phyloP scores from a whole-genome alignment of 768 basidiomycete genomes.

The Suillus placidus region DNA sequence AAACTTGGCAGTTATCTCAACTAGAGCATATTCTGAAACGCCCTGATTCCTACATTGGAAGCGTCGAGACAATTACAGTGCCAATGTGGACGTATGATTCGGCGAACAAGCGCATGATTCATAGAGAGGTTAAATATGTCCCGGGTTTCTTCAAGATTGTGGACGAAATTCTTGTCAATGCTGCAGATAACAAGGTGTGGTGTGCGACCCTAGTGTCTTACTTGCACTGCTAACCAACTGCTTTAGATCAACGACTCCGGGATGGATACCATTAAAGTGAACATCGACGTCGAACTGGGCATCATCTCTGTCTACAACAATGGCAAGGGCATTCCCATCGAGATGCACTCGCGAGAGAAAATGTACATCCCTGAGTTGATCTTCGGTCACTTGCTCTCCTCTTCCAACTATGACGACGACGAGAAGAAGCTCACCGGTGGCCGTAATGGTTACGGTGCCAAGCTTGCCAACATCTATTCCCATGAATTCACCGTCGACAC shows the following conservation, averaged over 20 bases:
- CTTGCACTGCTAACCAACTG: neutral
- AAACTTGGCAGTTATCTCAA: slow-evolving; percentile 74
- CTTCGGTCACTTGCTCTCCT: slow-evolving; percentile 92
- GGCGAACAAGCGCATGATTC: slow-evolving; percentile 79
- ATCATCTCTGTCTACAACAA: slow-evolving; percentile 95
- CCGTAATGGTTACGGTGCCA: slow-evolving; percentile 98
- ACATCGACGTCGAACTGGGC: slow-evolving; percentile 79
- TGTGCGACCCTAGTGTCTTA: slow-evolving; percentile 17
- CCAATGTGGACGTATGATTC: slow-evolving; percentile 94
- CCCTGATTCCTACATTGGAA: slow-evolving; percentile 96
- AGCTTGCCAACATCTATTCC: slow-evolving; percentile 98
- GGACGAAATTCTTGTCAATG: slow-evolving; percentile 98
- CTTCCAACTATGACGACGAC: slow-evolving; percentile 97
- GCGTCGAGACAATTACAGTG: slow-evolving; percentile 86
- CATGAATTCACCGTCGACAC: slow-evolving; percentile 96
- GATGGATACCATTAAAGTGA: slow-evolving; percentile 93
- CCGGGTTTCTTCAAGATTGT: slow-evolving; percentile 99
- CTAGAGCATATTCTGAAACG: slow-evolving; percentile 92
- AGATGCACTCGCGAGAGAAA: slow-evolving; percentile 90
- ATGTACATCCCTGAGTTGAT: slow-evolving; percentile 97
- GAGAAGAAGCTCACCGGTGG: slow-evolving; percentile 99
- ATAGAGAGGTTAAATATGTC: slow-evolving; percentile 85
- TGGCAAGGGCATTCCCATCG: slow-evolving; percentile 94
- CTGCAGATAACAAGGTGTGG: slow-evolving; percentile 95
- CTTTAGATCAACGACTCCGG: slow-evolving; percentile 83